A percentile compares a stretch with the other conserved stretches of the same genome.
Conservation (phyloP, 345 rosid species). For the Cardamine occulta region DNA sequence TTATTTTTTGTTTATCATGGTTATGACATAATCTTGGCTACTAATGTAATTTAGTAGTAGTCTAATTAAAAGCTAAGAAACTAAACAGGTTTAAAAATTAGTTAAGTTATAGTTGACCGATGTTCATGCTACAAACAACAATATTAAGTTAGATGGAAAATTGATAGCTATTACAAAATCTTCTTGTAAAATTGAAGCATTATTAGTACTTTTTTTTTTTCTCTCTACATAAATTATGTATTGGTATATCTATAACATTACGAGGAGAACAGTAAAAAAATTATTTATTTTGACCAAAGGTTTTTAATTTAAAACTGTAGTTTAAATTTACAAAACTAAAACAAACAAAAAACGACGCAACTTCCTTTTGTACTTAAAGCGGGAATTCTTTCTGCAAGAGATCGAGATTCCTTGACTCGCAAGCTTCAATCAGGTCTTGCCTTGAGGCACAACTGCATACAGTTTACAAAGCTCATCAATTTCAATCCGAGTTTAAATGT, state of each 20-base stretch:
- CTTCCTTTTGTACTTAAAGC: conserved; percentile 45
- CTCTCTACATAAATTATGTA: conserved; percentile 18
- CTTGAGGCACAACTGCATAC: conserved; percentile 77
- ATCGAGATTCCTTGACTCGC: conserved; percentile 94
- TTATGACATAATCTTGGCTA: background rate
- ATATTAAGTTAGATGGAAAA: background rate
- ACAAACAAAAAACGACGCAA: background rate
- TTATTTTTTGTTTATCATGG: background rate
- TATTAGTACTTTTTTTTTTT: conserved; percentile 14
- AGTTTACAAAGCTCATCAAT: background rate
- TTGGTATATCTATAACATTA: conserved; percentile 23
- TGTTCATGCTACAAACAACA: background rate
- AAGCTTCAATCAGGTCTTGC: conserved; percentile 84
- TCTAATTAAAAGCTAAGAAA: background rate
- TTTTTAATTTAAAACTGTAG: background rate
- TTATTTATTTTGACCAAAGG: background rate
- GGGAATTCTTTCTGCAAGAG: conserved; percentile 89
- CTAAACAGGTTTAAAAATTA: too few species aligned
- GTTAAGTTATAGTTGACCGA: background rate
- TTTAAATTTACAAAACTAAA: conserved; percentile 24
- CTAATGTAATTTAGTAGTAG: background rate
- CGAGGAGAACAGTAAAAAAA: background rate
- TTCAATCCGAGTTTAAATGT: background rate
- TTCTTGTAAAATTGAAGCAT: background rate
- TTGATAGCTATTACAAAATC: background rate